Base-by-base conservation (phyloP, 768 basidiomycete species). In the Clathrus columnatus region DNA sequence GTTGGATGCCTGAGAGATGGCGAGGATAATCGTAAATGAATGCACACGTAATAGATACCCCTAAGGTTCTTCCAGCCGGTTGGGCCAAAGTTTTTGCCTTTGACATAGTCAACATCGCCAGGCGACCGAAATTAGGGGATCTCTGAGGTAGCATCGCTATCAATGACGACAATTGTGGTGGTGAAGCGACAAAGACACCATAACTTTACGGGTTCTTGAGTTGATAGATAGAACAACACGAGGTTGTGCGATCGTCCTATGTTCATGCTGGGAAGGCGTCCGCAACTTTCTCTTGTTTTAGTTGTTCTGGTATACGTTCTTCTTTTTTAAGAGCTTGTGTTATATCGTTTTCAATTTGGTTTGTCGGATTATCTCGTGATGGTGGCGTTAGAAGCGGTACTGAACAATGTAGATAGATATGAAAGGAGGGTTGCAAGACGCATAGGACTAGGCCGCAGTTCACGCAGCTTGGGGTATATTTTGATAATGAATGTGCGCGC, bases 361-460 rank as follows among this genome's bases (percentile, higher is more conserved):
- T 57, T 18, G 79, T 59, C 36, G 85, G 69, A 2, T 67, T 57
- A 16, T 61, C 63, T 6, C 70, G 70, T 10, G 64, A 69, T 1
- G 63, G 45, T 4, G 57, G 48, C 2, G 72, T 64, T 32, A 80
- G 62, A 7, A 86, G 63, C 0, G 67, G 55, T 0, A 67, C 60
- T 3, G 64, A 49, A 60, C 85, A 86, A 54, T 74, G 73, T 0
- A 84, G 81, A 61, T 84, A 85, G 2, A 73, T 68, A 50, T 73
- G 69, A 51, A 78, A 62, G 1, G 84, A 82, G 0, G 67, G 70
- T 57, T 85, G 83, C 51, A 83, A 57, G 0, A 64, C 61, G 62
- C 85, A 87, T 3, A 86, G 67, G n/a, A 84, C 72, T 20, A 87
- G 69, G 17, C 82, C 85, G 59, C 85, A 87, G 0, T 64, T 60